Evolutionary conservation across 371 early-diverging fungal species (phyloP).

Genomic region (Sanchytrium tribonematis): DNA sequence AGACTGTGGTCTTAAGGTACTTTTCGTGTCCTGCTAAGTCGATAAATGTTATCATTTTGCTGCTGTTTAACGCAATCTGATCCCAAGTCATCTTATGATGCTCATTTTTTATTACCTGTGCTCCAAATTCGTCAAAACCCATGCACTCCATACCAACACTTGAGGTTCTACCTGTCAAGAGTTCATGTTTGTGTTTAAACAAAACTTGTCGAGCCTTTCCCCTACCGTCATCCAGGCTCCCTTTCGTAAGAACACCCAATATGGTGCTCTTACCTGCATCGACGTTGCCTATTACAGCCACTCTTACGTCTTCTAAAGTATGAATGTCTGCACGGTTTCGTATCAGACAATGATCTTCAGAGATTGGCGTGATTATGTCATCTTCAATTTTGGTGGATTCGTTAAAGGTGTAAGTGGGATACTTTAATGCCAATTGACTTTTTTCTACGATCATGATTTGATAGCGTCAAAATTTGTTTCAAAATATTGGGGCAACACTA

Average conservation of each 20-base stretch:
- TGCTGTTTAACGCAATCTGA: not conserved
- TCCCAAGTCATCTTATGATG: slow-evolving; percentile 4
- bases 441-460: too few relatives aligned
- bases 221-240: slow-evolving; percentile 64
- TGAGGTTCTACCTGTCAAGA: slow-evolving; percentile 64
- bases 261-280: slow-evolving; percentile 30
- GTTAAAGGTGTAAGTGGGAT: not conserved
- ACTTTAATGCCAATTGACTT: too few relatives aligned
- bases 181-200: slow-evolving; percentile 70
- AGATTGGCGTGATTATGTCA: not conserved
- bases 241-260: slow-evolving; percentile 64
- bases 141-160: slow-evolving; percentile 69
- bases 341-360: not conserved
- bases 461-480: too few relatives aligned
- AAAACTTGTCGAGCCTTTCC: slow-evolving; percentile 64
- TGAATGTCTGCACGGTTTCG: not conserved
- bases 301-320: slow-evolving; percentile 30
- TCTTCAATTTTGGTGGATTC: not conserved
- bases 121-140: slow-evolving; percentile 37
- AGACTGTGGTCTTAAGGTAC: slow-evolving; percentile 5
- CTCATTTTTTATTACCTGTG: not conserved
- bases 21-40: slow-evolving; percentile 5
- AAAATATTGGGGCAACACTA: too few relatives aligned
- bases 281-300: slow-evolving; percentile 73
- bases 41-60: slow-evolving; percentile 2